Conservation (phyloP, 306 rosid species). For the Herpetospermum pedunculosum region DNA sequence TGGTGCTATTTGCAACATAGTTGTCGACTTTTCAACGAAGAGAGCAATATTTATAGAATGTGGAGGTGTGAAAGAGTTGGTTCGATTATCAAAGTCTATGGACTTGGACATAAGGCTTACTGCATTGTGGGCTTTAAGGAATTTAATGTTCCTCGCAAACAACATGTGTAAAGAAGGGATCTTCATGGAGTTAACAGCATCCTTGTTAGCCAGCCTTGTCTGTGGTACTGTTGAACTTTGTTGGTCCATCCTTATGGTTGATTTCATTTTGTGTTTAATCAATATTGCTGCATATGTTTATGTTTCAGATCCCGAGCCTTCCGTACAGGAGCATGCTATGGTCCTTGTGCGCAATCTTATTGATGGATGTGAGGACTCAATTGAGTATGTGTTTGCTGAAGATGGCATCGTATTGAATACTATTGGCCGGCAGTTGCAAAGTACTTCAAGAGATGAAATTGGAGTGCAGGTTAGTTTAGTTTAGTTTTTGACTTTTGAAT, state of each 20-base stretch:
- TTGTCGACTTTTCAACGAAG: constrained; percentile 51
- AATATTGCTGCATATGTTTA: constrained; percentile 14
- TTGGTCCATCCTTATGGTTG: not conserved
- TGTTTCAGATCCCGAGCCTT: constrained; percentile 71
- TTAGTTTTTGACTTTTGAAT: constrained; percentile 1
- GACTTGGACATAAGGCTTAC: constrained; percentile 61
- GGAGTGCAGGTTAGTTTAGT: constrained; percentile 60
- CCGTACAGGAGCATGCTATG: constrained; percentile 78
- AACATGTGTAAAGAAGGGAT: constrained; percentile 45
- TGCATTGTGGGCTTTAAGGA: constrained; percentile 86
- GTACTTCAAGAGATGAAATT: constrained; percentile 50
- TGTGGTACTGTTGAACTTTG: constrained; percentile 39
- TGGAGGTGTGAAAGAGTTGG: constrained; percentile 78
- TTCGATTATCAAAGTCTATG: constrained; percentile 76
- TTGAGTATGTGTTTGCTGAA: constrained; percentile 60
- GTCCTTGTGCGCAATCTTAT: constrained; percentile 80
- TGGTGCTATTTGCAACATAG: constrained; percentile 72
- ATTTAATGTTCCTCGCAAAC: constrained; percentile 75
- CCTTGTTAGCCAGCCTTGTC: constrained; percentile 63
- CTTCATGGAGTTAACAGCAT: constrained; percentile 55
- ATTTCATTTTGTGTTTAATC: constrained; percentile 2
- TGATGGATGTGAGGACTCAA: constrained; percentile 61
- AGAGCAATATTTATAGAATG: constrained; percentile 46
- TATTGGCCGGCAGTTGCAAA: constrained; percentile 60
- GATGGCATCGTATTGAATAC: constrained; percentile 67